Percentiles rank a stretch among this genome's conserved stretches.
phyloP scores from a whole-genome alignment of 2,329 filamentous ascomycete species.

The Aplosporella prunicola region DNA sequence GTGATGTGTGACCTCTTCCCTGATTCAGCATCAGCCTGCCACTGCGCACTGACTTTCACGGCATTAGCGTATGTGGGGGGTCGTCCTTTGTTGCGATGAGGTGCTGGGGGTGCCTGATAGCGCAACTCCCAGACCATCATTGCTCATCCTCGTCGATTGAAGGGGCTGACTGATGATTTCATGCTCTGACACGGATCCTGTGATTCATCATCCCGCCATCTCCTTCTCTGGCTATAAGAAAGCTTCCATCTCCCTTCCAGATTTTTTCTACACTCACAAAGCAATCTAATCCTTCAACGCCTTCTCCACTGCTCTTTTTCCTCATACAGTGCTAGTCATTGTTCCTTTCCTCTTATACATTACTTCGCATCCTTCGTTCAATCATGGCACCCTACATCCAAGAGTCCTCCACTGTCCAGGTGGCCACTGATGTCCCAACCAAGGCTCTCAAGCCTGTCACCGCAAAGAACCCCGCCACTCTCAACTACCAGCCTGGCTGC shows the following conservation, averaged over 20 bases:
- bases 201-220: too few species aligned
- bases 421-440: not conserved
- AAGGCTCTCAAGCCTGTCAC: slow-evolving; percentile 7
- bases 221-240: slow-evolving; percentile 2
- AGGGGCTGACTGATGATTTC: too few species aligned
- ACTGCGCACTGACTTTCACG: slow-evolving; percentile 1
- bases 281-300: not conserved
- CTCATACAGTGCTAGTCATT: not conserved
- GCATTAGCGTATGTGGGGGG: slow-evolving; percentile 11
- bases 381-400: slow-evolving; percentile 12
- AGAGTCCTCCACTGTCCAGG: not conserved
- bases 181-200: too few species aligned
- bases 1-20: slow-evolving; percentile 9
- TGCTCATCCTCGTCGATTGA: slow-evolving; percentile 2
- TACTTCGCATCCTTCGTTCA: slow-evolving; percentile 1
- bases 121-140: slow-evolving; percentile 7
- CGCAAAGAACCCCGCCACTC: slow-evolving; percentile 16
- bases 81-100: slow-evolving; percentile 10
- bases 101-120: slow-evolving; percentile 11
- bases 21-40: slow-evolving; percentile 6
- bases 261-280: not conserved
- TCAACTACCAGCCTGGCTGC: slow-evolving; percentile 41
- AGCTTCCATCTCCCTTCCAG: not conserved
- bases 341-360: not conserved
- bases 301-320: not conserved